Base-by-base conservation (phyloP, 768 basidiomycete species). In the Mrakia blollopis region DNA sequence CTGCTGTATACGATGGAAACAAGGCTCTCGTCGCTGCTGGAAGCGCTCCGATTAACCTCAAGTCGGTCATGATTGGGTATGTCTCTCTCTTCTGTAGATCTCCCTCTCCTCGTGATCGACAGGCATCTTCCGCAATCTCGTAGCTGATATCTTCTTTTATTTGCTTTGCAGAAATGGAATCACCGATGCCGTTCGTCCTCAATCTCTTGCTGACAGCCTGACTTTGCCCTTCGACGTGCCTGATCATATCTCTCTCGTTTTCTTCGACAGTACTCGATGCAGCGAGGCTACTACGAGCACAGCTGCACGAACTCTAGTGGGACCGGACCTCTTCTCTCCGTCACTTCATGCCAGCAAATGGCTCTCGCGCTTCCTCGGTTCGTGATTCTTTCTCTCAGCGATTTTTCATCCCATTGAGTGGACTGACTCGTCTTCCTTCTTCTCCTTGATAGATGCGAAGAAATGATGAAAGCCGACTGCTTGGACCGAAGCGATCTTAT, bases 1-100 rank as follows among this genome's bases (percentile, higher is more conserved):
- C 90, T 23, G 89, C 89, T 44, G 88, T 93, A 16, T 87, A 89
- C 69, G 92, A 93, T 83, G 88, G 90, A 79, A 93, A 94, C 82
- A 79, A 80, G 67, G 81, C 85, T 39, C 85, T 90, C 14, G 82
- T 85, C 57, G 82, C 86, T n/a, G 87, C 81, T 23, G 90, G 86
- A 78, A 87, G 83, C 80, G 85, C 79, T 80, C 83, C 86, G 3
- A 85, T 93, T 79, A 92, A 92, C 81, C 85, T 93, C 7, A 84
- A 87, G 74, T 90, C 88, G 76, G 86, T 91, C n/a, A 85, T 92
- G 82, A 92, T 93, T 75, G 91, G 47, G 47, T 50, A 21, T 14
- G 47, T 50, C 16, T 21, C 47, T 50, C 16, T 50, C 47, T 4
- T 50, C 16, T 9, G 14, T 16, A 16, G 44, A 7, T 2, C 13